Evolutionary conservation across 1,139 yeast species (phyloP).

Genomic region (Nakaseomyces bracarensis): DNA sequence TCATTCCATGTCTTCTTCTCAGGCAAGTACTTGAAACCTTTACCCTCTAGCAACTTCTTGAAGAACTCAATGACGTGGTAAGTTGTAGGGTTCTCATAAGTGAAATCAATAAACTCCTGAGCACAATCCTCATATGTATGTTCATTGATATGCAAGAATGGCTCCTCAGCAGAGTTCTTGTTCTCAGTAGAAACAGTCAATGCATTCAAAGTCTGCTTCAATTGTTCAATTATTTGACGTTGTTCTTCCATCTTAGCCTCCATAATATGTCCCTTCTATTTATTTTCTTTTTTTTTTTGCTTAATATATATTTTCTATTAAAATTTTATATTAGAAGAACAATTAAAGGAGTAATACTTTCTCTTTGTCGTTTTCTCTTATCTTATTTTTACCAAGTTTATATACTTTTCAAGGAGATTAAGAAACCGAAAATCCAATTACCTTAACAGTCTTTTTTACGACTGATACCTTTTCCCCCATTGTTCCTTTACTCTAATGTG

Average conservation of each 20-base stretch:
- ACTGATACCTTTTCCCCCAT: too few relatives aligned
- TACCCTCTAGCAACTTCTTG: constrained; percentile 36
- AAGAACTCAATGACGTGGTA: constrained; percentile 49
- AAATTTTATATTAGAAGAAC: too few relatives aligned
- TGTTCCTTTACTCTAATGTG: too few relatives aligned
- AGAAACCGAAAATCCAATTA: too few relatives aligned
- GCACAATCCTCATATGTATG: constrained; percentile 37
- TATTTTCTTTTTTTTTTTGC: not conserved
- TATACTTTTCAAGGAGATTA: too few relatives aligned
- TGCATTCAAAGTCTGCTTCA: constrained; percentile 24
- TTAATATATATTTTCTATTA: too few relatives aligned
- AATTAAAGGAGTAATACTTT: too few relatives aligned
- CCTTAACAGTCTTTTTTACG: too few relatives aligned
- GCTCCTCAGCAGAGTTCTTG: constrained; percentile 2
- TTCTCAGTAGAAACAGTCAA: constrained; percentile 12
- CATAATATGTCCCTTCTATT: not conserved
- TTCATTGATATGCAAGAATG: constrained; percentile 6
- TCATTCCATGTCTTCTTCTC: constrained; percentile 44
- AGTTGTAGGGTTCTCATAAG: constrained; percentile 53
- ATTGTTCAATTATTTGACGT: constrained; percentile 21
- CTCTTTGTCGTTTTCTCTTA: too few relatives aligned
- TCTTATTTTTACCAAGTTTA: too few relatives aligned
- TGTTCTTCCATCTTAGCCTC: constrained; percentile 17
- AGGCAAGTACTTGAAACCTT: constrained; percentile 47
- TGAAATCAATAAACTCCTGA: constrained; percentile 48